Percentiles rank a stretch among this genome's conserved stretches.
phyloP scores from a whole-genome alignment of 1,284 basidiomycete species.

The Trichosporon asahii region DNA sequence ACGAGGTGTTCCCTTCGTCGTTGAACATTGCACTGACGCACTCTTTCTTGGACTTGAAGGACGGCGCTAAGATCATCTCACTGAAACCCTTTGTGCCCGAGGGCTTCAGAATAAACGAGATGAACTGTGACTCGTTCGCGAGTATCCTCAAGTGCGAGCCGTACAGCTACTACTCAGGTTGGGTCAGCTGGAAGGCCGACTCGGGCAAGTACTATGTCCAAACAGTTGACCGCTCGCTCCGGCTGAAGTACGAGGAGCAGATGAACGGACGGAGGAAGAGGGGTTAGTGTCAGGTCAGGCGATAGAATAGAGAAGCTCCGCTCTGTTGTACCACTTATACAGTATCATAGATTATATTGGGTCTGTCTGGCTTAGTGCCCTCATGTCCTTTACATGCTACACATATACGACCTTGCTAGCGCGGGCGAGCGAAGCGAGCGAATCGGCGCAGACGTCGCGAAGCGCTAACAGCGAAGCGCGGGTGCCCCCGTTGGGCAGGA shows the following conservation, averaged over 20 bases:
- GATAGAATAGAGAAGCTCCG: background rate
- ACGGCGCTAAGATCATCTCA: slow-evolving; percentile 56
- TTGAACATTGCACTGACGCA: slow-evolving; percentile 57
- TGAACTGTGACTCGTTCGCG: slow-evolving; percentile 49
- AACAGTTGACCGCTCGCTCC: slow-evolving; percentile 39
- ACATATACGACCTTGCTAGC: slow-evolving; percentile 1
- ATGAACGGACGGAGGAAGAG: slow-evolving; percentile 29
- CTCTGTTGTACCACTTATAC: slow-evolving; percentile 8
- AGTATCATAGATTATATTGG: slow-evolving; percentile 8
- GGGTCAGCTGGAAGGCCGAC: slow-evolving; percentile 51
- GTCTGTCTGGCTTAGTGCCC: slow-evolving; percentile 2
- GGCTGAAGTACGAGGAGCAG: slow-evolving; percentile 41
- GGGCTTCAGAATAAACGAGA: slow-evolving; percentile 55
- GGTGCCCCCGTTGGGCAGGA: no score
- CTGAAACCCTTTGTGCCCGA: slow-evolving; percentile 57
- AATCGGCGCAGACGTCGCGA: no score
- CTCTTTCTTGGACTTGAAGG: slow-evolving; percentile 58
- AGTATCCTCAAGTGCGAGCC: slow-evolving; percentile 39
- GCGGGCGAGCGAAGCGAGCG: background rate
- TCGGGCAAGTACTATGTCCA: slow-evolving; percentile 44
- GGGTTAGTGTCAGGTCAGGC: background rate
- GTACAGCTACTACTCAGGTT: slow-evolving; percentile 42
- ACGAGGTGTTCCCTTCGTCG: slow-evolving; percentile 56
- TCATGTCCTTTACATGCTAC: slow-evolving; percentile 9
- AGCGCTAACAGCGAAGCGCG: no score